Conservation (phyloP, 805 yeast genomes). For the Lipomyces starkeyi region DNA sequence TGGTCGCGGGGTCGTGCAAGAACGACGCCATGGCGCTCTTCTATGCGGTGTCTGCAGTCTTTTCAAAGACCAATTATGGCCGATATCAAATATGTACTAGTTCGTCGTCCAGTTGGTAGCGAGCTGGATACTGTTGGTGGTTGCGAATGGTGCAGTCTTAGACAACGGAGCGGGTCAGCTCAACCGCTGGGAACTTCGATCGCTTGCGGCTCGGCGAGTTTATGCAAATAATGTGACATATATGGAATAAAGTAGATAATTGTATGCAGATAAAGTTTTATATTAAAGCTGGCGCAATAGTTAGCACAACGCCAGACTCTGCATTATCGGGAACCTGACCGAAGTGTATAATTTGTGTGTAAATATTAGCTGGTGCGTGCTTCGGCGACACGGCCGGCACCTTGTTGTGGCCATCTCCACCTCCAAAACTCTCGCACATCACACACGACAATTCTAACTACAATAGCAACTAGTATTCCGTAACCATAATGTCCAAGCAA, state of each 20-base stretch:
- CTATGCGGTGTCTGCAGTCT: neutral
- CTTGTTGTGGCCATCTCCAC: neutral
- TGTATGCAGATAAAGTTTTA: neutral
- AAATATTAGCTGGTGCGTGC: neutral
- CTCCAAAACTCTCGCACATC: neutral
- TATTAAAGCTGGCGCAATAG: neutral
- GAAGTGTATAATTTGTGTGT: neutral
- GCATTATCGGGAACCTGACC: neutral
- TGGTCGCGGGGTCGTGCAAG: conserved; percentile 2
- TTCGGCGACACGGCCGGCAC: neutral
- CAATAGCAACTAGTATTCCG: neutral
- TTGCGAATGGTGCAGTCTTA: neutral
- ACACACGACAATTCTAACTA: neutral
- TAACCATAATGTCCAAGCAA: neutral
- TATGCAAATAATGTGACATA: neutral
- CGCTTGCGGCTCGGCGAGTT: neutral
- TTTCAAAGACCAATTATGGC: neutral
- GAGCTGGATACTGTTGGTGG: neutral
- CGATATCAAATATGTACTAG: neutral
- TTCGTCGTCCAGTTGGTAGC: neutral
- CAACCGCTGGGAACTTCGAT: neutral
- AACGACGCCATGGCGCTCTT: conserved; percentile 1
- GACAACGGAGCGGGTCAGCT: neutral
- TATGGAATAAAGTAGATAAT: neutral
- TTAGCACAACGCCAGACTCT: neutral